phyloP scores from a whole-genome alignment of 2,329 filamentous ascomycete genomes.

The Fusarium tjaetaba region DNA sequence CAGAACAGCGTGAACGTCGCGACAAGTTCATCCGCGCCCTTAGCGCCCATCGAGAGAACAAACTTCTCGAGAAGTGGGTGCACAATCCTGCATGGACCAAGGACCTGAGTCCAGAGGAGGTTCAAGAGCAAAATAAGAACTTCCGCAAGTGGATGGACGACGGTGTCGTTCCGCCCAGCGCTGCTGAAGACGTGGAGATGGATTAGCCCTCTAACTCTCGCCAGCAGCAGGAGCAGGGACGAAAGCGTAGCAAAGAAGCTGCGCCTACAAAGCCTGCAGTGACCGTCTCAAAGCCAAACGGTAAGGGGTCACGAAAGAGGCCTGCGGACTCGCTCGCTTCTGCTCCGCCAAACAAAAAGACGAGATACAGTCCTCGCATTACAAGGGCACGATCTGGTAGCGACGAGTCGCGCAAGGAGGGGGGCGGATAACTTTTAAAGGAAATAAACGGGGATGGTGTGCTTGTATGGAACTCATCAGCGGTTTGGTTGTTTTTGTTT shows the following conservation, averaged over 20 bases:
- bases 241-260: neutral
- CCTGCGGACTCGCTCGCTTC: neutral
- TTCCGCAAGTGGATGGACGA: conserved; percentile 65
- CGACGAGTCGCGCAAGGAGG: neutral
- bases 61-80: conserved; percentile 81
- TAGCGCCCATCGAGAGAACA: conserved; percentile 72
- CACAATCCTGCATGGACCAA: conserved; percentile 84
- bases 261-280: neutral
- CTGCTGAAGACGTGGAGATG: conserved; percentile 48
- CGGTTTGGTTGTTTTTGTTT: conserved; percentile 26
- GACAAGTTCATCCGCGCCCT: conserved; percentile 63
- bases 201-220: conserved; percentile 35
- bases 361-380: conserved; percentile 10
- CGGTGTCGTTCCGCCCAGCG: conserved; percentile 53
- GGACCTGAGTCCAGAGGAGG: conserved; percentile 79
- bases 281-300: neutral
- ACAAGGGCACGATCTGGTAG: neutral
- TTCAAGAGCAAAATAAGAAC: conserved; percentile 77
- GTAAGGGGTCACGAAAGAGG: conserved; percentile 8
- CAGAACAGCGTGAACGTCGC: conserved; percentile 68
- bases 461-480: conserved; percentile 35
- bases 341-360: conserved; percentile 4
- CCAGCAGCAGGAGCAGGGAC: conserved; percentile 13
- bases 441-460: conserved; percentile 1
- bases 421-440: neutral